Conservation (phyloP, 805 yeast species). For the Starmerella scarabaei region DNA sequence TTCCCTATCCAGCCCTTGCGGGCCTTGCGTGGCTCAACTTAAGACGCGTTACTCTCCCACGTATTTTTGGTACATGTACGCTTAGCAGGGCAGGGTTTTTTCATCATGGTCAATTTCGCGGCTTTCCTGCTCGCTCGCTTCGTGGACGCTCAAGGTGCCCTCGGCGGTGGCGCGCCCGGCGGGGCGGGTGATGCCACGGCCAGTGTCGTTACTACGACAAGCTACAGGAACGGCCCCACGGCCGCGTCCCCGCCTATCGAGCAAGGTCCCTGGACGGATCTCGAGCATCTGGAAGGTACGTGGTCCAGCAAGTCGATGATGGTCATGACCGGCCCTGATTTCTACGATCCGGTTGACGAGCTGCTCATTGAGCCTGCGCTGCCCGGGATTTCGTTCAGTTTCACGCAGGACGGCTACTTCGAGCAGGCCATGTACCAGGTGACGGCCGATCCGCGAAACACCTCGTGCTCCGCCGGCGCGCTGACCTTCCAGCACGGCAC, state of each 20-base stretch:
- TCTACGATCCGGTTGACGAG: conserved; percentile 93
- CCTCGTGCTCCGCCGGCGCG: conserved; percentile 72
- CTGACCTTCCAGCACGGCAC: conserved; percentile 83
- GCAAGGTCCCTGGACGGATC: conserved; percentile 22
- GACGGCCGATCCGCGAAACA: conserved; percentile 32
- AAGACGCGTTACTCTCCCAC: too few species aligned
- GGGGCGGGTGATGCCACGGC: conserved; percentile 3
- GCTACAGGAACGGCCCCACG: conserved; percentile 11
- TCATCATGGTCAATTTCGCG: too few species aligned
- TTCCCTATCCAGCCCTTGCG: too few species aligned
- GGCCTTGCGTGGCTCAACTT: too few species aligned
- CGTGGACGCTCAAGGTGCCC: conserved; percentile 5
- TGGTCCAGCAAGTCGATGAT: conserved; percentile 92
- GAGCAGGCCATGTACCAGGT: conserved; percentile 85
- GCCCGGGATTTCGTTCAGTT: conserved; percentile 88
- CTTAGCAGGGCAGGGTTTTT: too few species aligned
- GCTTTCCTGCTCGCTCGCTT: too few species aligned
- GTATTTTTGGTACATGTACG: too few species aligned
- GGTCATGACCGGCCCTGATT: conserved; percentile 88
- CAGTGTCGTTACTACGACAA: conserved; percentile 5
- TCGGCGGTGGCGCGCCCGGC: conserved; percentile 12
- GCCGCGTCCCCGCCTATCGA: conserved; percentile 11
- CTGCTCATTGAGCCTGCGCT: conserved; percentile 86
- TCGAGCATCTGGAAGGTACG: conserved; percentile 53
- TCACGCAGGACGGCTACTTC: conserved; percentile 81